A percentile compares a stretch with the other conserved stretches of the same genome.
Conservation (phyloP, 257 asterid species). For the Linaria vulgaris region DNA sequence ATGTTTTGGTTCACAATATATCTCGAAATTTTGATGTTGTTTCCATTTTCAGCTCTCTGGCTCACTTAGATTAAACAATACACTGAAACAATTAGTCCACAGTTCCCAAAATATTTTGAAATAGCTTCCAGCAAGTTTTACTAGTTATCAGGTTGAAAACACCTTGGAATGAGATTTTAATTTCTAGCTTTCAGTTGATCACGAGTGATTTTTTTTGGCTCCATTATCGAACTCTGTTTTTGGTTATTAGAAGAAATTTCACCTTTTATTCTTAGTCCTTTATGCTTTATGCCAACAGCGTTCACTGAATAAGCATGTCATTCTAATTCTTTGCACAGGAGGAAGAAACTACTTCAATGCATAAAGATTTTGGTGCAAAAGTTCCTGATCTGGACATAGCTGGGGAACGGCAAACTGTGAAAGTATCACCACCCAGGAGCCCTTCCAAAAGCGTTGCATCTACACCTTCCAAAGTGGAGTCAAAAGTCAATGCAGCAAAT, state of each 20-base stretch:
- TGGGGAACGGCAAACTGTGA: conserved; percentile 28
- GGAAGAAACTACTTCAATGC: conserved; percentile 39
- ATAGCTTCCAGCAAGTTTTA: too few species aligned
- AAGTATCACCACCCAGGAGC: conserved; percentile 48
- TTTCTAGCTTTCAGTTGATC: not conserved
- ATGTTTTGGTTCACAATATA: not conserved
- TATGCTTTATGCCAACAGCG: not conserved
- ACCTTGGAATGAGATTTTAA: too few species aligned
- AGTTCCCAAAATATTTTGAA: too few species aligned
- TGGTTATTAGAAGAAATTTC: conserved; percentile 1
- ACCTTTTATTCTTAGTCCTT: not conserved
- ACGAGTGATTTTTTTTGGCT: not conserved
- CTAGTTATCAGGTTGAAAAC: too few species aligned
- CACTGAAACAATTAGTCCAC: too few species aligned
- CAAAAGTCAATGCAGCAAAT: conserved; percentile 31
- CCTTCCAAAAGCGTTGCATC: conserved; percentile 41
- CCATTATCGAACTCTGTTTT: not conserved
- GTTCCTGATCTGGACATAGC: conserved; percentile 36
- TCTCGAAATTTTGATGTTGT: too few species aligned
- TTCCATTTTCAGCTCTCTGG: too few species aligned
- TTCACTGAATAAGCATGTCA: not conserved
- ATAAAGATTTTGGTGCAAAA: conserved; percentile 33
- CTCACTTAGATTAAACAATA: too few species aligned
- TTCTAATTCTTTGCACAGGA: conserved; percentile 45
- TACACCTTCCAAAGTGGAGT: conserved; percentile 33